These are phyloP conservation scores for Fragaria ananassa DNA, from an alignment of 306 rosid species.

Conservation along the genomic window DNA sequence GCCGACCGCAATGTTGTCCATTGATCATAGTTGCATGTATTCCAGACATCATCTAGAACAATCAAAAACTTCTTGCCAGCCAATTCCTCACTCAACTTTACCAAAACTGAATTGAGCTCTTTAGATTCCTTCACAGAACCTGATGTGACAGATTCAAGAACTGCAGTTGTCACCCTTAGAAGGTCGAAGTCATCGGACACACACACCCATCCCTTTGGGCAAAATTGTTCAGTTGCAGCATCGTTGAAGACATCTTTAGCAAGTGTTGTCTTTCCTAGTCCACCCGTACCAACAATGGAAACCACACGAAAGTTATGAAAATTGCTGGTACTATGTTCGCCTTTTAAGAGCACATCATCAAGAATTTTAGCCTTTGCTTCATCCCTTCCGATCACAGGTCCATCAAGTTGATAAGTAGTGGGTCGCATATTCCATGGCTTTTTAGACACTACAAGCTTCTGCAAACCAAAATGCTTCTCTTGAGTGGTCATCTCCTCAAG, in stretches of 20 bases:
- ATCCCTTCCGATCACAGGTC: slow-evolving; percentile 5
- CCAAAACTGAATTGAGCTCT: neutral
- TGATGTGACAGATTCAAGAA: neutral
- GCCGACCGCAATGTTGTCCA: neutral
- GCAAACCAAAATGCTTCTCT: neutral
- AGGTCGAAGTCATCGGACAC: neutral
- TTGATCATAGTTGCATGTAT: neutral
- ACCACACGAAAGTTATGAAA: neutral
- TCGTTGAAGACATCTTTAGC: neutral
- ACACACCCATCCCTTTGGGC: neutral
- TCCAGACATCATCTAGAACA: neutral
- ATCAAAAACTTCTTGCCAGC: neutral
- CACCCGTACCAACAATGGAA: neutral
- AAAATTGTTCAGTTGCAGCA: neutral
- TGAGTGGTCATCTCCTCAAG: neutral
- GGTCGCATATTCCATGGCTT: neutral
- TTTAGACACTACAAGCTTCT: neutral
- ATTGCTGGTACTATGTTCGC: too few relatives aligned
- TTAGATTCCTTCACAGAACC: neutral
- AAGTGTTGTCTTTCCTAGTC: neutral
- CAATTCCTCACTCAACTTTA: neutral
- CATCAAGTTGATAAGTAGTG: neutral
- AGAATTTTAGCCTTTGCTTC: neutral
- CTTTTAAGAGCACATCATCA: neutral
- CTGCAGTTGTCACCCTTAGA: neutral